phyloP scores from a whole-genome alignment of 306 rosid species.

The Delonix regia region DNA sequence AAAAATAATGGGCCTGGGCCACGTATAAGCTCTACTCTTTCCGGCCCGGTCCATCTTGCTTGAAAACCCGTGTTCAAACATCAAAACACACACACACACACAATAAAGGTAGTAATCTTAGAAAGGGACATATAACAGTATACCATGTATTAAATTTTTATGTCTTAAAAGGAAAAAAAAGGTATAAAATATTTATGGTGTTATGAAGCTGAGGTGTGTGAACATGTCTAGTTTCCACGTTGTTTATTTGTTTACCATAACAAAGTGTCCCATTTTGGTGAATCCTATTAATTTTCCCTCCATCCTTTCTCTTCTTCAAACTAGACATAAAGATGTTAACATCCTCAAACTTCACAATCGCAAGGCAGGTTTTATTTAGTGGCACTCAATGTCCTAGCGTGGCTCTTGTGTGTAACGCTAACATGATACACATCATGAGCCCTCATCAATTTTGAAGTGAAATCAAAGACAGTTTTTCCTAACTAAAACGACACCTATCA shows the following conservation, averaged over 20 bases:
- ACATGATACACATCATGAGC: background rate
- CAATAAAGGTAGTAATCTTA: background rate
- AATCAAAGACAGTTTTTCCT: background rate
- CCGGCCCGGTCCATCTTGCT: background rate
- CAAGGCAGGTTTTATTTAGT: background rate
- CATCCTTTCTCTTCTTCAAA: background rate
- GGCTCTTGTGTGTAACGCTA: background rate
- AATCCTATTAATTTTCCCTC: background rate
- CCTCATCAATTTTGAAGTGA: slow-evolving; percentile 6
- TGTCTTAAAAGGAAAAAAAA: too few relatives aligned
- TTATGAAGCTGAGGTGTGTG: background rate
- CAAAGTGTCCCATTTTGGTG: background rate
- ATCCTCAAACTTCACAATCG: background rate
- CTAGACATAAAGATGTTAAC: too few relatives aligned
- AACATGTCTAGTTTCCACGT: background rate
- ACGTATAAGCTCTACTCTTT: background rate
- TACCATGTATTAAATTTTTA: background rate
- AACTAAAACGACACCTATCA: background rate
- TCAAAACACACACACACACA: too few relatives aligned
- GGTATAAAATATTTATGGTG: background rate
- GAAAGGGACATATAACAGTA: background rate
- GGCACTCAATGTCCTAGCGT: background rate
- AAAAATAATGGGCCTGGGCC: background rate
- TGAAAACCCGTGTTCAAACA: too few relatives aligned
- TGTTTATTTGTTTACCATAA: background rate